Conservation (phyloP, 2,329 filamentous ascomycete genomes). For the Sporothrix brunneoviolacea region DNA sequence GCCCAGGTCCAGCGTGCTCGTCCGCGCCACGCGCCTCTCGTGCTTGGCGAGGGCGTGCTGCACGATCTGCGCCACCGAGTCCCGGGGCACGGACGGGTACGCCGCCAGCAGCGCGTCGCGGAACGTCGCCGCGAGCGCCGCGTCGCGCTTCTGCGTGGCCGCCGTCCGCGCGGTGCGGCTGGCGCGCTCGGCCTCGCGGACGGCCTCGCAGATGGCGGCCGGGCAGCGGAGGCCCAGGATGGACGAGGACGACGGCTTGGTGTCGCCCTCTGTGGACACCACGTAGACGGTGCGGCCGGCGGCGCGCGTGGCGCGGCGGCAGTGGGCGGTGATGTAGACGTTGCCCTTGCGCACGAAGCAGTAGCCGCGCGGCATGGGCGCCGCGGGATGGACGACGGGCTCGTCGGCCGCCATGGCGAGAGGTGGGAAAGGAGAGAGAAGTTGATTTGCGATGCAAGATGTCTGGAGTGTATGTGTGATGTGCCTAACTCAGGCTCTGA, state of each 20-base stretch:
- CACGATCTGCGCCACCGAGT: constrained; percentile 29
- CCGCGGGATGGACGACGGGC: constrained; percentile 19
- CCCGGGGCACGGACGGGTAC: constrained; percentile 35
- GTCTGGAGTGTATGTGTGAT: constrained; percentile 19
- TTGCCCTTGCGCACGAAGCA: constrained; percentile 36
- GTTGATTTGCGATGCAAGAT: too few species aligned
- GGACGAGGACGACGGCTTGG: constrained; percentile 9
- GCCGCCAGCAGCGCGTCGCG: constrained; percentile 27
- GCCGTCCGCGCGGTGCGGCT: constrained; percentile 28
- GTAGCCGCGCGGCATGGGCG: constrained; percentile 34
- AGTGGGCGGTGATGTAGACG: constrained; percentile 35
- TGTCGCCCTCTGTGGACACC: constrained; percentile 21
- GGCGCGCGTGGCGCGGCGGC: constrained; percentile 31
- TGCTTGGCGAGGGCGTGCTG: constrained; percentile 38
- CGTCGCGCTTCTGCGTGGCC: constrained; percentile 30
- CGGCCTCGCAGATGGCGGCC: constrained; percentile 23
- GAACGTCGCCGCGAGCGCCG: constrained; percentile 27
- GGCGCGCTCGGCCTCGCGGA: constrained; percentile 24
- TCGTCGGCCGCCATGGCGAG: not conserved
- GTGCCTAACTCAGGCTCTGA: too few species aligned
- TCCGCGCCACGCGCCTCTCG: constrained; percentile 42
- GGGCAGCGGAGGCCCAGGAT: constrained; percentile 36
- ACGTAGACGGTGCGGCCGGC: constrained; percentile 30
- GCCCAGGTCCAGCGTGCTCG: constrained; percentile 29
- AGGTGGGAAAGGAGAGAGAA: not conserved